Base-by-base conservation (phyloP, 2,329 filamentous ascomycete species). In the Colletotrichum australisinense region DNA sequence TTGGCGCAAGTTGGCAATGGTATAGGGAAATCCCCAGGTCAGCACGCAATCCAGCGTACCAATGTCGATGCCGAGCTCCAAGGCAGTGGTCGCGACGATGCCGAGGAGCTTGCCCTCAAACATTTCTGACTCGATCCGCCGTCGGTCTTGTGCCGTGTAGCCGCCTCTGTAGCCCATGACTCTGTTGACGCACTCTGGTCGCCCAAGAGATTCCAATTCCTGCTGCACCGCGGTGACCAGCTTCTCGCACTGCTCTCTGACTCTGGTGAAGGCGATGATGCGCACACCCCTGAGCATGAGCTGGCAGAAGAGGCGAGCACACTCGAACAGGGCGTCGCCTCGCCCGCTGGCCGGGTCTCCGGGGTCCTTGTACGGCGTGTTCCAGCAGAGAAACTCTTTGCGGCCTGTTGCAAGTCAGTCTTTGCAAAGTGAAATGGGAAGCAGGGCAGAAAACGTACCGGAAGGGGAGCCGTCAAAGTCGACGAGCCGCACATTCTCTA, bases 381-480 rank as follows among this genome's bases (percentile, higher is more conserved):
- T 98, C 97, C 97, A 99, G 82, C 95, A 98, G 7, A 99, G 80
- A 71, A 98, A 98, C 78, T 98, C 96, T 80, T 98, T 98, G 26
- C 95, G 89, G 0, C 96, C 95, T 76, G 52, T 22, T 16, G 53
- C 3, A 32, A 42, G 22, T 38, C 32, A 62, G 28, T 24, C 12
- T n/a, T 9, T 8, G 35, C 7, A 12, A 24, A 32, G 4, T 30
- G 7, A 16, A 46, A n/a, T 11, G 2, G 52, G 24, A 24, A 7
- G 30, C 46, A 5, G 22, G 52, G 11, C 4, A 53, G 22, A 9
- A 53, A 4, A 52, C 56, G 12, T 70, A 72, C 75, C 83, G 6
- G 95, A 95, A 0, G 97, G 97, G 0, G 95, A 98, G 1, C 97
- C 97, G 79, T 99, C 97, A 78, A 94, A 95, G 79, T 98, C 95